Evolutionary conservation across 306 rosid species (phyloP).

Genomic region (Cucurbita argyrosperma): DNA sequence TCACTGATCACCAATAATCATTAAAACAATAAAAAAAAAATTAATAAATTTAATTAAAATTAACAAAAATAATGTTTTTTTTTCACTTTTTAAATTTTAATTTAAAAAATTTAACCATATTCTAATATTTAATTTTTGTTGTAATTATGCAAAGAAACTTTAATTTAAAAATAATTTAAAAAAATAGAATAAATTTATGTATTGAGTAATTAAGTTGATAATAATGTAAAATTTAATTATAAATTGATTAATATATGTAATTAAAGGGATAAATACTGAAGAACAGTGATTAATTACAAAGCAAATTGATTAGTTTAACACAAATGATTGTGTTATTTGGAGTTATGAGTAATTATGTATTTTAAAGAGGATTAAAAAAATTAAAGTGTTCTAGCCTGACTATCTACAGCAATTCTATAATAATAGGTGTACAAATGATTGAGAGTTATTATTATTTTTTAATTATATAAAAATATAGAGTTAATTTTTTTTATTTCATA

Average conservation of each 20-base stretch:
- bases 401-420: slow-evolving; percentile 3
- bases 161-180: neutral
- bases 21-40: neutral
- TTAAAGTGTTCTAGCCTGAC: slow-evolving; percentile 6
- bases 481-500: neutral
- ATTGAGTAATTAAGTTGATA: neutral
- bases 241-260: neutral
- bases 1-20: neutral
- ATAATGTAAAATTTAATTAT: neutral
- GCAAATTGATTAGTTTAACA: slow-evolving; percentile 4
- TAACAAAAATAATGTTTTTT: neutral
- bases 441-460: neutral
- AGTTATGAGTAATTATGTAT: neutral
- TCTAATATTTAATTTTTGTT: neutral
- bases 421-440: slow-evolving; percentile 7
- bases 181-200: neutral
- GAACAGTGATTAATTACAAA: slow-evolving; percentile 2
- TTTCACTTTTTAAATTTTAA: neutral
- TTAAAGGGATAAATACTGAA: neutral
- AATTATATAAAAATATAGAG: neutral
- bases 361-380: neutral
- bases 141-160: neutral
- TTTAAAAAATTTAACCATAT: too few species aligned
- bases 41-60: neutral
- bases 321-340: slow-evolving; percentile 3